These are phyloP conservation scores for Laburnicola sp. DNA, from an alignment of 2,329 filamentous ascomycete species.

Conservation along the genomic window DNA sequence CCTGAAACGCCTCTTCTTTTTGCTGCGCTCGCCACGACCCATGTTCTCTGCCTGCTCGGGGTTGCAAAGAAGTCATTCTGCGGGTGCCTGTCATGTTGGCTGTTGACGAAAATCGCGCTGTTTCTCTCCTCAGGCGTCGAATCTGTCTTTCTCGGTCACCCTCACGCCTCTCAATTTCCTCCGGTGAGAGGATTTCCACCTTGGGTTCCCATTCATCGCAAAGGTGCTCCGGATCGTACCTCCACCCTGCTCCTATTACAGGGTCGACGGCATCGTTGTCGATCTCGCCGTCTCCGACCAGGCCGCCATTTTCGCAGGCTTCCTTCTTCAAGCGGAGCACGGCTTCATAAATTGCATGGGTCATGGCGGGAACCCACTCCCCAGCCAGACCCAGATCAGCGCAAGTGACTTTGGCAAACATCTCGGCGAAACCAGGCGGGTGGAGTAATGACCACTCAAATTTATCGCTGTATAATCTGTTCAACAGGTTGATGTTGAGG, in stretches of 20 bases:
- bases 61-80: conserved; percentile 63
- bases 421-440: conserved; percentile 86
- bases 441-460: conserved; percentile 97
- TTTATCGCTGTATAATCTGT: conserved; percentile 91
- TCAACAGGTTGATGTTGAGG: conserved; percentile 87
- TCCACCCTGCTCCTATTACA: conserved; percentile 84
- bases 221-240: conserved; percentile 89
- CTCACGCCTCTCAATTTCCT: conserved; percentile 97
- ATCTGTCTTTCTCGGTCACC: conserved; percentile 92
- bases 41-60: conserved; percentile 69
- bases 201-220: conserved; percentile 60
- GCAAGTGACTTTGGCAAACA: conserved; percentile 89
- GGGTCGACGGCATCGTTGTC: conserved; percentile 82
- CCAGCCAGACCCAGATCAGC: conserved; percentile 85
- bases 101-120: conserved; percentile 86
- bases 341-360: conserved; percentile 95
- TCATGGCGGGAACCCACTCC: conserved; percentile 93
- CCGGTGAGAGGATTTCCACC: conserved; percentile 71
- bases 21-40: conserved; percentile 88
- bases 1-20: conserved; percentile 91
- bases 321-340: conserved; percentile 93
- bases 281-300: conserved; percentile 75
- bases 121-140: conserved; percentile 82
- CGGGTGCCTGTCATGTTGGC: conserved; percentile 77
- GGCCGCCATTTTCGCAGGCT: conserved; percentile 85